phyloP scores from a whole-genome alignment of 2,329 filamentous ascomycete genomes.

The Pseudogymnoascus sp. region DNA sequence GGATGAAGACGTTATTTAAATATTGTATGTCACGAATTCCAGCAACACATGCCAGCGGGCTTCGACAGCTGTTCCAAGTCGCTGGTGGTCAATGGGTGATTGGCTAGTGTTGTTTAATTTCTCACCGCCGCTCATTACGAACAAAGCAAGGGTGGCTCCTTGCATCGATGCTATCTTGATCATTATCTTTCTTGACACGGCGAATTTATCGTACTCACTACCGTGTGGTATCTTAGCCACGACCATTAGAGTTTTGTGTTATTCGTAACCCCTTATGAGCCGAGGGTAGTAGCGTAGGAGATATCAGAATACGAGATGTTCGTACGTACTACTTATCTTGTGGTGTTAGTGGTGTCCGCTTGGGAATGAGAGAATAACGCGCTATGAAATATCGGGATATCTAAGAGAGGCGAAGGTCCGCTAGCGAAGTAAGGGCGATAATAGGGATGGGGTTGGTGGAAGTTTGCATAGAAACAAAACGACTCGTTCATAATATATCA shows the following conservation, averaged over 20 bases:
- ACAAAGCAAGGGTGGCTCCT: background rate
- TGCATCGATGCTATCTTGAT: background rate
- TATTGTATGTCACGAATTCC: background rate
- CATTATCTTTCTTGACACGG: background rate
- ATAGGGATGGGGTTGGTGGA: background rate
- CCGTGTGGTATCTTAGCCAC: background rate
- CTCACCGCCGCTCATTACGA: background rate
- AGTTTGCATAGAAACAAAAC: background rate
- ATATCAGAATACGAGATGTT: too few species aligned
- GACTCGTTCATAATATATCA: background rate
- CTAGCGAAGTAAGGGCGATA: background rate
- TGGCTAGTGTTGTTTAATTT: background rate
- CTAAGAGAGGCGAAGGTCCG: background rate
- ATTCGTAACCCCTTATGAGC: background rate
- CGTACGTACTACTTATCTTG: background rate
- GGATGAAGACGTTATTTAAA: background rate
- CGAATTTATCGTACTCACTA: background rate
- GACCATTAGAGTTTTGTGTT: background rate
- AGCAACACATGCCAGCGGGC: background rate
- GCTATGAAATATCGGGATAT: background rate
- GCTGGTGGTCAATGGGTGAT: background rate
- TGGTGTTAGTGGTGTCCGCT: background rate
- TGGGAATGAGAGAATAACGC: too few species aligned
- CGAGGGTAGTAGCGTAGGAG: background rate
- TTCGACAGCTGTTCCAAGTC: background rate